These are phyloP conservation scores for Fagopyrum tataricum DNA, from an alignment of 148 eudicot species.

Conservation along the genomic window DNA sequence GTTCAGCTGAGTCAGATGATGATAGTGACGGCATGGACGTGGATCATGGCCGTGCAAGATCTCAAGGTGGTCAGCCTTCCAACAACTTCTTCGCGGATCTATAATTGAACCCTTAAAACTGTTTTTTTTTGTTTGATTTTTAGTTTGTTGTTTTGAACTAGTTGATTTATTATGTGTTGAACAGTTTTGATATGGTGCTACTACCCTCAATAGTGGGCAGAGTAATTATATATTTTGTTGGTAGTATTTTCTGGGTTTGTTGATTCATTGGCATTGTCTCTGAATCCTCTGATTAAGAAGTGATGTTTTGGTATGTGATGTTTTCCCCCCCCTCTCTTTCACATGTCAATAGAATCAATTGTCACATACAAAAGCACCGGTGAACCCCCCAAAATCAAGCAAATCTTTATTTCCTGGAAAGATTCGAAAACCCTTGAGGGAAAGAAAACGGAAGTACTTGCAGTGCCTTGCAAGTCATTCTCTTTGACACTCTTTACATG, in stretches of 20 bases:
- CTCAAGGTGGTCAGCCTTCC: constrained; percentile 36
- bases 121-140: neutral
- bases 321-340: neutral
- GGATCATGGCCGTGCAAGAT: constrained; percentile 31
- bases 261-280: neutral
- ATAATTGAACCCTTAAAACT: neutral
- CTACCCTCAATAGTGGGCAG: neutral
- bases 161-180: neutral
- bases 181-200: neutral
- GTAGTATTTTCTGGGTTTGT: neutral
- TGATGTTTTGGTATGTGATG: too few species aligned
- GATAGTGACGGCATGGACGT: constrained; percentile 59
- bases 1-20: constrained; percentile 31
- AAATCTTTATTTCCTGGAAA: constrained; percentile 6
- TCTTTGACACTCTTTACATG: neutral
- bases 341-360: constrained; percentile 3
- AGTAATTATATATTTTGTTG: neutral
- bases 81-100: constrained; percentile 50
- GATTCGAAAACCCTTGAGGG: neutral
- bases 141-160: neutral
- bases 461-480: constrained; percentile 11
- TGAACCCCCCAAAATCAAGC: constrained; percentile 2
- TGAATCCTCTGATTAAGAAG: too few species aligned
- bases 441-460: neutral
- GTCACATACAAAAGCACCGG: neutral